Evolutionary conservation across 306 rosid species (phyloP), one percentile per base, ranked within the genome.

Genomic region (Alnus rubra): DNA sequence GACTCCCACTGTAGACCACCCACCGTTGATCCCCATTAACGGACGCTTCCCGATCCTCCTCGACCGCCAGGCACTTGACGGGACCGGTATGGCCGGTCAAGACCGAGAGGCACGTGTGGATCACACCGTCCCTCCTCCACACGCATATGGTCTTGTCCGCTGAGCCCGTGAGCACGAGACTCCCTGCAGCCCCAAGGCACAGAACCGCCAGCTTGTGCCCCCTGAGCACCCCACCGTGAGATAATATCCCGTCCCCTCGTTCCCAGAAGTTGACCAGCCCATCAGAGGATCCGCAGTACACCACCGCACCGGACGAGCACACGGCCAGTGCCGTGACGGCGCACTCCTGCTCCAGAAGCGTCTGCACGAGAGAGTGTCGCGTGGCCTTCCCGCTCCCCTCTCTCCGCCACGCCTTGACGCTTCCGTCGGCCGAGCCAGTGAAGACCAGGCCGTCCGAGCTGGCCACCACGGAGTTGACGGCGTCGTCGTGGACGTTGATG

Each of bases 381-480:
- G 81, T 78, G 2, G 64, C 79, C 64, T 88, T 88, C 60, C 88
- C 88, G 0, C 51, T 83, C 3, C 51, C 31, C 79, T 92, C 91
- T 5, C 86, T 83, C 76, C 74, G 42, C 98, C 97, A 94, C 13
- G 88, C 83, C 82, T 89, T 92, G 4, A 93, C 98, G 1, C 94
- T 92, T 0, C 98, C 98, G 62, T 95, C 98, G 0, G 98, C 98
- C 0, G 98, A 92, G 2, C 98, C 98, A 0, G 98, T 83, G 71
- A 86, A 88, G 11, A 95, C 68, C 58, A 85, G 2, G 1, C 85
- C 92, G 0, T 79, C 90, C 1, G 37, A 13, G 44, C 89, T 82
- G 7, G 97, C 78, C 4, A 90, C 94, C 6, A 95, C 92, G 0
- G 97, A 75, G 75, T 95, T 95, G 0, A 95, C 97, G 1, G 97